A percentile compares a stretch with the other conserved stretches of the same genome.
Evolutionary conservation across 2,329 filamentous ascomycete genomes (phyloP).

Genomic region (Phaeosphaeriaceae sp.): DNA sequence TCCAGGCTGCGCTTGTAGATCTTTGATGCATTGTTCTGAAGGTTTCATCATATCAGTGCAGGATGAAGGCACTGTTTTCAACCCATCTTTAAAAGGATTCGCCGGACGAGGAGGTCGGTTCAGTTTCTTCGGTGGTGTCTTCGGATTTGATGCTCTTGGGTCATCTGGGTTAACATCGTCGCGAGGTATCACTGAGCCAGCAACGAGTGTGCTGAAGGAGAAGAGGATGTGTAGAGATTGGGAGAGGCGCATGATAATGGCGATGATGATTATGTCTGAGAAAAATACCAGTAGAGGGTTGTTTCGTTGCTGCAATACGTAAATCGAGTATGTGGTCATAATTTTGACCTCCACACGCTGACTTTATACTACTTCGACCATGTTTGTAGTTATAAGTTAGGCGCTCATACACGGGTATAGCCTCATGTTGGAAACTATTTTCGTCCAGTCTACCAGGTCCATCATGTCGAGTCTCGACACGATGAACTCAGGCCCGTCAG

Average conservation of each 20-base stretch:
- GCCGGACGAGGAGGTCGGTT: constrained; percentile 2
- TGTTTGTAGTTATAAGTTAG: not conserved
- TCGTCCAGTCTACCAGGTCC: not conserved
- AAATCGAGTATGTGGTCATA: not conserved
- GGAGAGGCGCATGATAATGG: not conserved
- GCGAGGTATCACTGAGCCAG: not conserved
- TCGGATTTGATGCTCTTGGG: constrained; percentile 6
- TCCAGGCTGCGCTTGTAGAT: constrained; percentile 13
- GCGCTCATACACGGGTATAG: not conserved
- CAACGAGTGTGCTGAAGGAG: not conserved
- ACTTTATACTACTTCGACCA: not conserved
- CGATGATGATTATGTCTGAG: not conserved
- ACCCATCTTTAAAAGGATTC: constrained; percentile 8
- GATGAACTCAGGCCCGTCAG: not conserved
- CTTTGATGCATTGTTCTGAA: constrained; percentile 12
- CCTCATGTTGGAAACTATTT: not conserved
- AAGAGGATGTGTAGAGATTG: not conserved
- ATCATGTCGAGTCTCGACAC: not conserved
- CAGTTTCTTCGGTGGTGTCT: constrained; percentile 10
- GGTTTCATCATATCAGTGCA: constrained; percentile 13
- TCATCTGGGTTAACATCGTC: constrained; percentile 8
- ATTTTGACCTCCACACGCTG: not conserved
- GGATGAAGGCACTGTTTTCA: constrained; percentile 10
- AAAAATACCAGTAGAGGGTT: not conserved
- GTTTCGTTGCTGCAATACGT: not conserved